Percentiles rank a stretch among this genome's conserved stretches.
These are phyloP conservation scores for Solanum clarkiae DNA, from an alignment of 257 asterid species.

Conservation along the genomic window DNA sequence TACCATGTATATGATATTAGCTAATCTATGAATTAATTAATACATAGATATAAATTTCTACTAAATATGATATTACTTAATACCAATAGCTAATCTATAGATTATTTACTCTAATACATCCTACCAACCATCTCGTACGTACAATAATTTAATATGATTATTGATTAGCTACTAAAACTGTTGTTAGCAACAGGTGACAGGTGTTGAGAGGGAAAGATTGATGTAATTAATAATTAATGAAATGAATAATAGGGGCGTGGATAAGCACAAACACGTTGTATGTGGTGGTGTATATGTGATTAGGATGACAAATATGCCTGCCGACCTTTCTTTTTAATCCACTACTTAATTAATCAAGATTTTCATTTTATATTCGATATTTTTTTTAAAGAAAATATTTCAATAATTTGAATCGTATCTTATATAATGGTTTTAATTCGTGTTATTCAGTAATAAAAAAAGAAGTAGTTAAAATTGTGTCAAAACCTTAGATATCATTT, in stretches of 20 bases:
- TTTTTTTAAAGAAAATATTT: too few relatives aligned
- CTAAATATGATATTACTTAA: too few relatives aligned
- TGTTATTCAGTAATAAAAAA: too few relatives aligned
- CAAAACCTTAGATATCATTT: too few relatives aligned
- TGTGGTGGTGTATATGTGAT: background rate
- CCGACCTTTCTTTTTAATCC: background rate
- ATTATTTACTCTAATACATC: too few relatives aligned
- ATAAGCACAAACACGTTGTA: background rate
- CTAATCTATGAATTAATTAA: too few relatives aligned
- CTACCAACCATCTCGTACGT: background rate
- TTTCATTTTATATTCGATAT: background rate
- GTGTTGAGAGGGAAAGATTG: background rate
- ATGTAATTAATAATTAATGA: background rate
- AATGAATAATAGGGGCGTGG: background rate
- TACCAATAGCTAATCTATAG: too few relatives aligned
- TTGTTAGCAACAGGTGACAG: background rate
- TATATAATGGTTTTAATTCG: too few relatives aligned
- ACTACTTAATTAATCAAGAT: background rate
- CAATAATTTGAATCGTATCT: too few relatives aligned
- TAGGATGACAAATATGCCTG: background rate
- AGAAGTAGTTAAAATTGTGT: too few relatives aligned
- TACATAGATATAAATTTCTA: too few relatives aligned
- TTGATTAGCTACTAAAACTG: background rate
- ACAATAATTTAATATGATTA: background rate
- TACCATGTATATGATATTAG: too few relatives aligned